A percentile compares a stretch with the other conserved stretches of the same genome.
These are phyloP conservation scores for Gentiana dahurica DNA, from an alignment of 257 asterid species.

Conservation along the genomic window DNA sequence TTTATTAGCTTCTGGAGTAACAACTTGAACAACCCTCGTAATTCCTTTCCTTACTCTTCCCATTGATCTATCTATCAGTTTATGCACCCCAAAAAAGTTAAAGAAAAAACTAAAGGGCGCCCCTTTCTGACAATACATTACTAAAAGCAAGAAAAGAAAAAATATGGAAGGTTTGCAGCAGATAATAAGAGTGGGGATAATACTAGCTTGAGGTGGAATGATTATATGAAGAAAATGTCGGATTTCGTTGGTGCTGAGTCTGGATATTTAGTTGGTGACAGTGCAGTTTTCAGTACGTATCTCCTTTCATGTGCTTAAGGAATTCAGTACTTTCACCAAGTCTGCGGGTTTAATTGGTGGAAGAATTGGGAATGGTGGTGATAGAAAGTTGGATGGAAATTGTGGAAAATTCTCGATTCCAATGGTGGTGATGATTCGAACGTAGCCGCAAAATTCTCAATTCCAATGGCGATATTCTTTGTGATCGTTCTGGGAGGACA, in stretches of 20 bases:
- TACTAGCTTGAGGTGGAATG: constrained; percentile 99
- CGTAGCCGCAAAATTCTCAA: no score
- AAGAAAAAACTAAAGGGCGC: no score
- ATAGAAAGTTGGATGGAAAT: constrained; percentile 77
- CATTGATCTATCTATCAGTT: no score
- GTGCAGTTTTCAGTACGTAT: constrained; percentile 93
- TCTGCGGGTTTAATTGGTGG: constrained; percentile 46
- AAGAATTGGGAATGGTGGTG: constrained; percentile 50
- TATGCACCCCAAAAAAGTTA: no score
- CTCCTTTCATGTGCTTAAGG: constrained; percentile 91
- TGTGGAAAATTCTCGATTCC: constrained; percentile 48
- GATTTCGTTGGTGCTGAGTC: constrained; percentile 65
- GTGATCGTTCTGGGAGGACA: no score
- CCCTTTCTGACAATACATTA: no score
- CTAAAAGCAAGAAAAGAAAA: no score
- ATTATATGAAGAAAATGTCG: constrained; percentile 90
- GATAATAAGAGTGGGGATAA: constrained; percentile 96
- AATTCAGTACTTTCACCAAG: constrained; percentile 66
- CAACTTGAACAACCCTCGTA: no score
- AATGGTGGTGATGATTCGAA: no score
- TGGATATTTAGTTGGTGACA: constrained; percentile 81
- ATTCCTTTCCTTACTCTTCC: no score
- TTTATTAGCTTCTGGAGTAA: no score
- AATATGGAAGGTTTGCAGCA: constrained; percentile 89
- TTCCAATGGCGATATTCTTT: no score